A percentile compares a stretch with the other conserved stretches of the same genome.
phyloP scores from a whole-genome alignment of 2,329 filamentous ascomycete species.

The Colletotrichum sp. region DNA sequence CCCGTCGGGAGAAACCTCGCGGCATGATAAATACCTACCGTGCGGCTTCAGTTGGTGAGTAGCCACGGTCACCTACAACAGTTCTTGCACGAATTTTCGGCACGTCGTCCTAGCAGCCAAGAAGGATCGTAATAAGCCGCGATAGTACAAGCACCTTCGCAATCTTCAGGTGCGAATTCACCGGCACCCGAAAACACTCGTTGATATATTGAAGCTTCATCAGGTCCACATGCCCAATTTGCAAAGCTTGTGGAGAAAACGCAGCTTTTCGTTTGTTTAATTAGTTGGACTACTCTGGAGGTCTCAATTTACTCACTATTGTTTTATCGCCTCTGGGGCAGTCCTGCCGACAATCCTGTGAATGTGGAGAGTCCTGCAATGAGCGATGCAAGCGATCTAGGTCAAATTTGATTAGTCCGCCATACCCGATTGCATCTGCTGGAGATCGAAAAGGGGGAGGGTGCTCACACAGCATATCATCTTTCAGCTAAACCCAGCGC shows the following conservation, averaged over 20 bases:
- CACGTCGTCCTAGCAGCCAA: neutral
- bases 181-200: neutral
- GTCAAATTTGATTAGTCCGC: neutral
- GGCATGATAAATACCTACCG: neutral
- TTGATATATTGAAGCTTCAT: neutral
- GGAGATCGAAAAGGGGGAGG: neutral
- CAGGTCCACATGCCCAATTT: neutral
- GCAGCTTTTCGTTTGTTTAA: neutral
- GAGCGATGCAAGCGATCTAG: neutral
- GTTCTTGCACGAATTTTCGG: neutral
- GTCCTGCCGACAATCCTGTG: neutral
- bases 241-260: neutral
- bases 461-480: neutral
- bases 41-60: neutral
- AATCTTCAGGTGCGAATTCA: neutral
- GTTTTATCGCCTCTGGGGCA: neutral
- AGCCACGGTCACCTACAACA: neutral
- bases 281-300: neutral
- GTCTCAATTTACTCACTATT: neutral
- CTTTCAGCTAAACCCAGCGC: fast-evolving
- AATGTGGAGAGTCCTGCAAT: neutral
- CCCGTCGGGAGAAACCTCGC: neutral
- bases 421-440: neutral
- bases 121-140: too few species aligned
- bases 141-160: neutral